Evolutionary conservation across 2,329 filamentous ascomycete genomes (phyloP).

Genomic region (Calonectria fujianensis): DNA sequence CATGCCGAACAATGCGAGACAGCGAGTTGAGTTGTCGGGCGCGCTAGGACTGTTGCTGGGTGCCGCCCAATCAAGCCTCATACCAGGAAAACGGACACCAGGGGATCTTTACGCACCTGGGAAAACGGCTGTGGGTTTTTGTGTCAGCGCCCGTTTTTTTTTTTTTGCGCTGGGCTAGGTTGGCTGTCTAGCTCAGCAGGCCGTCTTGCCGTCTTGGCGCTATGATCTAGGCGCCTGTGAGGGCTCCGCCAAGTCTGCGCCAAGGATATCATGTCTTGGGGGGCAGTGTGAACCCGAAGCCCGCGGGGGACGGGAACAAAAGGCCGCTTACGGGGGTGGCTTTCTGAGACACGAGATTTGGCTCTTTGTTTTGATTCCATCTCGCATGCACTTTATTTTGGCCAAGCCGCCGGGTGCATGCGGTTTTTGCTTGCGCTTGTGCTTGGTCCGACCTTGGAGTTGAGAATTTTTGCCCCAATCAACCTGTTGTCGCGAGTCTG

Average conservation of each 20-base stretch:
- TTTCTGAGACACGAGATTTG: conserved; percentile 12
- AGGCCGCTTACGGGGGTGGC: conserved; percentile 9
- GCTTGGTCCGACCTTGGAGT: neutral
- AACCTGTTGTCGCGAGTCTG: neutral
- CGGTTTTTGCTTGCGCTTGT: neutral
- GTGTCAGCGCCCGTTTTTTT: conserved; percentile 6
- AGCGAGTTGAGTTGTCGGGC: neutral
- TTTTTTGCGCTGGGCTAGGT: neutral
- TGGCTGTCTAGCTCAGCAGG: conserved; percentile 12
- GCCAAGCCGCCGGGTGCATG: neutral
- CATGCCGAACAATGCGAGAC: neutral
- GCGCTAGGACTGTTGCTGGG: neutral
- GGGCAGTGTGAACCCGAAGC: neutral
- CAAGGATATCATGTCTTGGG: conserved; percentile 21
- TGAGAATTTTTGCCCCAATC: neutral
- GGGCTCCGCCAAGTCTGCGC: conserved; percentile 16
- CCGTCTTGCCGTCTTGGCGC: conserved; percentile 42
- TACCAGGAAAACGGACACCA: neutral
- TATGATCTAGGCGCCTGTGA: conserved; percentile 10
- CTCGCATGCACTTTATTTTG: neutral
- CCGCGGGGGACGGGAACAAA: neutral
- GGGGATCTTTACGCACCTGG: neutral
- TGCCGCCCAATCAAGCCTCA: conserved; percentile 14
- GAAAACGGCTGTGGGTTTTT: neutral
- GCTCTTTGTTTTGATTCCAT: conserved; percentile 2